Evolutionary conservation across 768 basidiomycete genomes (phyloP).

Genomic region (Mycena epipterygia): DNA sequence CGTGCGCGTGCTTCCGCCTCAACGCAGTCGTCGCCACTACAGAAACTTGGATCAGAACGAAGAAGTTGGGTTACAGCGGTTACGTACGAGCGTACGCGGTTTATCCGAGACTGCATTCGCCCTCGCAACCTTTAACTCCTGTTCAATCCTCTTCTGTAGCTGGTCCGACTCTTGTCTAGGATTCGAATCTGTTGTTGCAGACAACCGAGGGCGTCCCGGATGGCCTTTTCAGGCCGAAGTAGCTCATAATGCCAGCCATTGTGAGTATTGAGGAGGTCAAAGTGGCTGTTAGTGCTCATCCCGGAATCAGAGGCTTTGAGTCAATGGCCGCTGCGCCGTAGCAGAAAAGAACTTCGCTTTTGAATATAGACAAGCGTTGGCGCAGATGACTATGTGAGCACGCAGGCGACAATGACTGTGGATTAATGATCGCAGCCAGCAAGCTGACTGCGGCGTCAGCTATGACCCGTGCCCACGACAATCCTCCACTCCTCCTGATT

Average conservation of each 20-base stretch:
- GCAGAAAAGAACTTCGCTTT: not conserved
- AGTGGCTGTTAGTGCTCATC: slow-evolving; percentile 19
- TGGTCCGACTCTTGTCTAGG: slow-evolving; percentile 99
- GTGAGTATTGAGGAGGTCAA: slow-evolving; percentile 51
- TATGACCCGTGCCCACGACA: too few relatives aligned
- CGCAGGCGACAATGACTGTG: slow-evolving; percentile 3
- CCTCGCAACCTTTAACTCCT: slow-evolving; percentile 92
- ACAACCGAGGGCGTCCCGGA: slow-evolving; percentile 92
- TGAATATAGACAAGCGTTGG: too few relatives aligned
- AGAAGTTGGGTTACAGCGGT: slow-evolving; percentile 6
- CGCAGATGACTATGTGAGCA: too few relatives aligned
- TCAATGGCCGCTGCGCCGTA: not conserved
- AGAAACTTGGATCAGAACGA: not conserved
- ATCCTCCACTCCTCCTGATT: too few relatives aligned
- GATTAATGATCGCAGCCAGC: not conserved
- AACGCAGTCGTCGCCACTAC: slow-evolving; percentile 87
- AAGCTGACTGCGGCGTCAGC: not conserved
- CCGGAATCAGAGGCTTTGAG: slow-evolving; percentile 15
- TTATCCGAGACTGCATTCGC: slow-evolving; percentile 95
- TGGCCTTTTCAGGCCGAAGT: slow-evolving; percentile 85
- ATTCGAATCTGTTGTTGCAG: slow-evolving; percentile 94
- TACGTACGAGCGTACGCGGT: too few relatives aligned
- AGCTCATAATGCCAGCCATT: too few relatives aligned
- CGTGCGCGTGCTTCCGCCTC: slow-evolving; percentile 91
- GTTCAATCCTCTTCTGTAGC: slow-evolving; percentile 94